phyloP scores from a whole-genome alignment of 345 rosid genomes.

The Eucalyptus cloeziana region DNA sequence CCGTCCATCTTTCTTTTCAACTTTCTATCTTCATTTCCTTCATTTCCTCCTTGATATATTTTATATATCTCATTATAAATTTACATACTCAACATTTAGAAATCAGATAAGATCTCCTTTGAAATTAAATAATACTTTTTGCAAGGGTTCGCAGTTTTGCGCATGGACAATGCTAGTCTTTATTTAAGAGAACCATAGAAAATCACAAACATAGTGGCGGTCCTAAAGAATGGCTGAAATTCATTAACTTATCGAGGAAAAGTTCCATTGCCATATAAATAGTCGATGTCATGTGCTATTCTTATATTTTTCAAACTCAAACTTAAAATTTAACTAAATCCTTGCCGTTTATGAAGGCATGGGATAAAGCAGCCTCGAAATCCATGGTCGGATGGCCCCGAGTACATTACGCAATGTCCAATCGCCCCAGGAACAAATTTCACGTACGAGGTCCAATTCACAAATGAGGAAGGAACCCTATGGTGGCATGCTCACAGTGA shows the following conservation, averaged over 20 bases:
- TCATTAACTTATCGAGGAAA: neutral
- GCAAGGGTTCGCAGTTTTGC: neutral
- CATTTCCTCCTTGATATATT: neutral
- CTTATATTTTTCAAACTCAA: neutral
- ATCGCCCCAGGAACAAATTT: conserved; percentile 4
- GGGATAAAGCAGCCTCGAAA: conserved; percentile 11
- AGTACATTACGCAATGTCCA: conserved; percentile 19
- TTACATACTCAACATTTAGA: neutral
- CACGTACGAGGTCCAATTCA: conserved; percentile 7
- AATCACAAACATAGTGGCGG: neutral
- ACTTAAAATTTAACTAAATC: neutral
- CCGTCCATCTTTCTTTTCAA: neutral
- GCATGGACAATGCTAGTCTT: neutral
- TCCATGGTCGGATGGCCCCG: conserved; percentile 28
- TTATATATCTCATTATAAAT: neutral
- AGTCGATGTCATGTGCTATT: neutral
- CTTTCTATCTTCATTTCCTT: neutral
- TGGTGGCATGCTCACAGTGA: conserved; percentile 39
- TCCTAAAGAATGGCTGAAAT: neutral
- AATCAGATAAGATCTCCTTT: neutral
- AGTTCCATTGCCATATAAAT: neutral
- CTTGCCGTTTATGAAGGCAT: conserved; percentile 2
- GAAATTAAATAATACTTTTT: neutral
- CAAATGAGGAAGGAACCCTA: conserved; percentile 16
- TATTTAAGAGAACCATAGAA: neutral